Evolutionary conservation across 83 land plant species (phyloP).

Genomic region (Diphasiastrum complanatum): DNA sequence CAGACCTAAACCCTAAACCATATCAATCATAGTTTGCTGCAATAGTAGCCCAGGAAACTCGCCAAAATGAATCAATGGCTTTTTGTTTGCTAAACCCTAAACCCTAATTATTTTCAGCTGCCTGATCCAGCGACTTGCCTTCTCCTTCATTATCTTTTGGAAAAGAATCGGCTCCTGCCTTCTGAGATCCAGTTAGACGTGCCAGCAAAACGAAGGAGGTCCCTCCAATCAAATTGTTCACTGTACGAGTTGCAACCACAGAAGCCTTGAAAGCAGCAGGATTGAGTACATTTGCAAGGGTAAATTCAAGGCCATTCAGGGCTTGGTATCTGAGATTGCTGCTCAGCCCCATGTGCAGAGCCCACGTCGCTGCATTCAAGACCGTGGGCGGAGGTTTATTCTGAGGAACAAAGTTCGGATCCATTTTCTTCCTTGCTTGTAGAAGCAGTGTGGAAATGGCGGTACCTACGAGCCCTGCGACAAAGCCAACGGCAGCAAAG

Average conservation of each 20-base stretch:
- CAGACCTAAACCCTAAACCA: no score
- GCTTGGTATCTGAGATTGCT: slow-evolving; percentile 81
- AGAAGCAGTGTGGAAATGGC: slow-evolving; percentile 62
- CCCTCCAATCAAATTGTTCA: slow-evolving; percentile 82
- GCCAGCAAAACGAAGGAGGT: slow-evolving; percentile 71
- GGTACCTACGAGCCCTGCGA: slow-evolving; percentile 82
- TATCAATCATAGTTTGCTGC: no score
- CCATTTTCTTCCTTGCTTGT: slow-evolving; percentile 63
- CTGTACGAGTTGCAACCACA: slow-evolving; percentile 49
- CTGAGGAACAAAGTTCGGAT: slow-evolving; percentile 63
- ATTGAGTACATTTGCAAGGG: slow-evolving; percentile 43
- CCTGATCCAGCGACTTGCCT: no score
- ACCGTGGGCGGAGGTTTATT: slow-evolving; percentile 77
- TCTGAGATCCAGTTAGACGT: slow-evolving; percentile 79
- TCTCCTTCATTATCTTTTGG: no score
- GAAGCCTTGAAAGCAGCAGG: slow-evolving; percentile 53
- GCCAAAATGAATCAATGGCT: no score
- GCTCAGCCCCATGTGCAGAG: slow-evolving; percentile 80
- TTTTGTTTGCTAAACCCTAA: no score
- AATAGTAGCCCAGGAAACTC: no score
- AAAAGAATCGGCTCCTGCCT: no score
- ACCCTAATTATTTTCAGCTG: no score
- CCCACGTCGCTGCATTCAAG: slow-evolving; percentile 80
- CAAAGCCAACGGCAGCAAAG: slow-evolving; percentile 77
- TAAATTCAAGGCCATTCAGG: slow-evolving; percentile 70